phyloP scores from a whole-genome alignment of 169 alveolate genomes.

The Plasmodium relictum region DNA sequence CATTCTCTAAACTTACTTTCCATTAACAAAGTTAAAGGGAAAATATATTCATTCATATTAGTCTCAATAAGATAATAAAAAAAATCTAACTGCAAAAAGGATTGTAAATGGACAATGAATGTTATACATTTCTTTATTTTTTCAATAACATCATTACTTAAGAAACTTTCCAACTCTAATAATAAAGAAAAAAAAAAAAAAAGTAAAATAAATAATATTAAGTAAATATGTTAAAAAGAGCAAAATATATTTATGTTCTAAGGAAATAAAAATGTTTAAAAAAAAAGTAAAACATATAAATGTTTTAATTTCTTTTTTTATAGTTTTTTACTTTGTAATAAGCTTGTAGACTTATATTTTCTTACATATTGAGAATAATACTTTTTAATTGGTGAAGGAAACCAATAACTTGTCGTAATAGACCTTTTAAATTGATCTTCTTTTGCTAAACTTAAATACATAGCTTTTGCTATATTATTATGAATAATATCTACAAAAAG shows the following conservation, averaged over 20 bases:
- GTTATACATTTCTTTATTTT: conserved; percentile 28
- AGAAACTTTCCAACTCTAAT: conserved; percentile 33
- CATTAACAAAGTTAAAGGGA: conserved; percentile 16
- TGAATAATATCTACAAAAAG: conserved; percentile 33
- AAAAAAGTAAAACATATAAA: background rate
- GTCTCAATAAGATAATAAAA: conserved; percentile 41
- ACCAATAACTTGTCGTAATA: conserved; percentile 39
- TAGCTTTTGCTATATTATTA: conserved; percentile 24
- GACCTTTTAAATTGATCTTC: conserved; percentile 15
- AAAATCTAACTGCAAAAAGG: conserved; percentile 60
- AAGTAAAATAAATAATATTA: background rate
- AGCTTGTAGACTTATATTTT: background rate
- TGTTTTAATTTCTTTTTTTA: background rate
- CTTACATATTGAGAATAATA: conserved; percentile 33
- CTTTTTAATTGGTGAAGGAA: conserved; percentile 38
- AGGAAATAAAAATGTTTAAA: background rate
- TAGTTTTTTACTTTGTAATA: conserved; percentile 28
- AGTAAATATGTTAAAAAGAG: background rate
- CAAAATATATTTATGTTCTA: background rate
- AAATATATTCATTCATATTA: background rate
- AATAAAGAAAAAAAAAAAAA: background rate
- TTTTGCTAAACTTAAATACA: conserved; percentile 32
- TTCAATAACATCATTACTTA: conserved; percentile 13
- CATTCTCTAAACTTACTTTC: conserved; percentile 31
- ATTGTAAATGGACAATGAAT: conserved; percentile 40